Base-by-base conservation (phyloP, 2,329 filamentous ascomycete genomes). In the Emmonsiellopsis sp. region DNA sequence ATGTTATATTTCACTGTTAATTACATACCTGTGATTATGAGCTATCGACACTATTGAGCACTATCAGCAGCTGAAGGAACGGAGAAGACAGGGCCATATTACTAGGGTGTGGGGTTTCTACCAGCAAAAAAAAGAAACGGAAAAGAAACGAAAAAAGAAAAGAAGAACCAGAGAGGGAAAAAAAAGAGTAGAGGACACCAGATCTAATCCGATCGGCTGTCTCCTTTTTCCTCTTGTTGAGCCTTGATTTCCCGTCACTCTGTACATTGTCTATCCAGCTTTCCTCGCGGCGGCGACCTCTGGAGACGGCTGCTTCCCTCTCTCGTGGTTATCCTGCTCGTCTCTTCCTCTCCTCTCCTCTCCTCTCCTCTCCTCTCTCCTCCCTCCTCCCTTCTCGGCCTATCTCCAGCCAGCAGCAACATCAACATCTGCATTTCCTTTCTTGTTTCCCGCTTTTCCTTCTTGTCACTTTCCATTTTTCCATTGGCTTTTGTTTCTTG, bases 241-340 rank as follows among this genome's bases (percentile, higher is more conserved):
- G 51, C 27, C 46, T 43, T 43, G 14, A 53, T 53, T 44, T 54
- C 39, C 53, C 51, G 55, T 54, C 53, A 53, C 51, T 56, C 55
- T 57, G 55, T 58, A 56, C 57, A 58, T 60, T 58, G 56, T 61
- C 58, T 55, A 61, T 27, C 21, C 21, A 27, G 21, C 21, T 27
- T 27, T 27, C 21, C 21, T 27, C 3, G 21, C 21, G 21, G 21
- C 21, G 21, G 21, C 21, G 21, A 27, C 54, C 56, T 54, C 53
- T 53, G 56, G 57, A 58, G 57, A 53, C 62, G 60, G 53, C 56
- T 57, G 54, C 51, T 55, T 57, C 55, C 53, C 46, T 56, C 57
- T 55, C 57, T 59, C 56, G 56, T 60, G 56, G 60, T 52, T 55
- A 53, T 56, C 56, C 53, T 56, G 55, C 47, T 58, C 49, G 55